These are phyloP conservation scores for Sphagnum magellanicum DNA, from an alignment of 228 moss, liverwort and hornwort genomes.

Conservation along the genomic window DNA sequence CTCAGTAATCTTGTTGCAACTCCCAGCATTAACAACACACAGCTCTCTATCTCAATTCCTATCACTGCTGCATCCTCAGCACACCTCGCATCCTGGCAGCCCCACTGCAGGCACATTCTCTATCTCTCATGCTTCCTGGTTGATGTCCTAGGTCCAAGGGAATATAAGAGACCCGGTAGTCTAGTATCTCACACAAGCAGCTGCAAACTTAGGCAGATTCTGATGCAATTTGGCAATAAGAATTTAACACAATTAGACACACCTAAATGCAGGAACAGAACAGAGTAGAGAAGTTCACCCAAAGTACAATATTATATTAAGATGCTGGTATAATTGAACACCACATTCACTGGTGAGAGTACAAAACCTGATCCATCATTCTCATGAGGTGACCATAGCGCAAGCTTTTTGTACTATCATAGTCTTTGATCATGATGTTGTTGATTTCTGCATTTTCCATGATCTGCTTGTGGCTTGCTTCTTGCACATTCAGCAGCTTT, in stretches of 20 bases:
- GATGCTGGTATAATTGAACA: background rate
- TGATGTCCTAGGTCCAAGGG: too few species aligned
- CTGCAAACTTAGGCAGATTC: conserved; percentile 23
- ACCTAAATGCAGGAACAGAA: too few species aligned
- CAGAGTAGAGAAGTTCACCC: too few species aligned
- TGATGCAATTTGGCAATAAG: conserved; percentile 1
- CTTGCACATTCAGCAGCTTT: conserved; percentile 88
- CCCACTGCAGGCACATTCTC: conserved; percentile 62
- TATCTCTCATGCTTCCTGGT: conserved; percentile 28
- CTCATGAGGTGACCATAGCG: conserved; percentile 99
- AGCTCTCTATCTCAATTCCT: conserved; percentile 58
- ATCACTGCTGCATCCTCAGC: conserved; percentile 36
- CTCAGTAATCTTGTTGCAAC: conserved; percentile 8
- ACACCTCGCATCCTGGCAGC: conserved; percentile 32
- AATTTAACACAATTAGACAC: background rate
- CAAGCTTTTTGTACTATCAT: conserved; percentile 69
- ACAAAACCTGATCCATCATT: conserved; percentile 91
- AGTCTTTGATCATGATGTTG: conserved; percentile 91
- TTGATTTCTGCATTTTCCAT: conserved; percentile 98
- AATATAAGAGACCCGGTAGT: too few species aligned
- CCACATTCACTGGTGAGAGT: background rate
- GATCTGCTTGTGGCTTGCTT: conserved; percentile 94
- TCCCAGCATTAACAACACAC: conserved; percentile 23
- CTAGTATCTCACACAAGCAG: conserved; percentile 23
- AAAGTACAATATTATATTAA: too few species aligned